These are phyloP conservation scores for Aurifilum marmelostoma DNA, from an alignment of 2,329 filamentous ascomycete species.

Conservation along the genomic window DNA sequence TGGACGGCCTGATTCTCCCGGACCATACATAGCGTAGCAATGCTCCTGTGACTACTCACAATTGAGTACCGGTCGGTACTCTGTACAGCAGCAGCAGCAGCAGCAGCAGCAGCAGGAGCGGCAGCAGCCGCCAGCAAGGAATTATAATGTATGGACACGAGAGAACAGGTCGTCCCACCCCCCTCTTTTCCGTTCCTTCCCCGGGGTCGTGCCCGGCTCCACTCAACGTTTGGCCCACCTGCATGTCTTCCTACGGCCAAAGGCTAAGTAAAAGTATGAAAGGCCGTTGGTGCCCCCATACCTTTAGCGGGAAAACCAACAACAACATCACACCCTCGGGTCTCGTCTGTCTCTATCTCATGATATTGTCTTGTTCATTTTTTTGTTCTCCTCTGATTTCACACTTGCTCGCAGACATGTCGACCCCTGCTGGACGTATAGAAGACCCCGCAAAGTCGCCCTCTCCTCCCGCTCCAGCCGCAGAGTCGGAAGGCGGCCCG, in stretches of 20 bases:
- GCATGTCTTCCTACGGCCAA: background rate
- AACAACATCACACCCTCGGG: background rate
- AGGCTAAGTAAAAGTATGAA: conserved; percentile 6
- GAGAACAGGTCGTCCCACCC: conserved; percentile 3
- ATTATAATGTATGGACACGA: too few species aligned
- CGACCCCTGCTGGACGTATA: conserved; percentile 12
- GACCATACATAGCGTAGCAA: too few species aligned
- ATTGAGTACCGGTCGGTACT: too few species aligned
- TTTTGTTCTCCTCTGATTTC: background rate
- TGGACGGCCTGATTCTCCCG: background rate
- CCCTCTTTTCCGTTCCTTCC: background rate
- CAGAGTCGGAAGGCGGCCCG: background rate
- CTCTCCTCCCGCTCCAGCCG: conserved; percentile 1
- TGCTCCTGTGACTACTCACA: too few species aligned
- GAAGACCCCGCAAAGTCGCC: background rate
- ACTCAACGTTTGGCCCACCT: background rate
- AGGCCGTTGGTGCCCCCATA: background rate
- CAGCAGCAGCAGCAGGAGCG: too few species aligned
- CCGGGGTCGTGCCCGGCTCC: background rate
- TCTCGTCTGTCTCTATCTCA: background rate
- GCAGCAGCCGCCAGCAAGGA: background rate
- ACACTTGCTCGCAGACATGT: conserved; percentile 9
- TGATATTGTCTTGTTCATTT: background rate
- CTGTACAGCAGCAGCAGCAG: too few species aligned
- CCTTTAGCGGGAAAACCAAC: background rate